phyloP scores from a whole-genome alignment of 257 asterid genomes.

The Petrea volubilis region DNA sequence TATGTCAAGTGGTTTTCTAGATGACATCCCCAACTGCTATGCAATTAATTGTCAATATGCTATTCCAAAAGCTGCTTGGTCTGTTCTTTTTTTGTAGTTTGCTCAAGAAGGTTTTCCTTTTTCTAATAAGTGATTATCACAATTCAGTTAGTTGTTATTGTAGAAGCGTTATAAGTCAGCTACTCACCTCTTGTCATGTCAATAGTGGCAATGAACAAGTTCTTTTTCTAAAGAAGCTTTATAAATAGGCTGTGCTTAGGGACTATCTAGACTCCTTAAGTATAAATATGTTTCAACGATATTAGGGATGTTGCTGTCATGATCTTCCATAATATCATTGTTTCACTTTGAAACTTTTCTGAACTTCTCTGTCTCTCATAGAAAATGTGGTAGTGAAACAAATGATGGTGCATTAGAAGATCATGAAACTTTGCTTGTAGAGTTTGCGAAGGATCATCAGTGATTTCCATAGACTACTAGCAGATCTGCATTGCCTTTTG shows the following conservation, averaged over 20 bases:
- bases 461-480: not conserved
- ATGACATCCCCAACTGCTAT: not conserved
- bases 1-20: not conserved
- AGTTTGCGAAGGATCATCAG: not conserved
- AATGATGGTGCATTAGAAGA: not conserved
- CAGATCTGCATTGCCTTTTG: not conserved
- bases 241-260: not conserved
- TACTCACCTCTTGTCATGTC: not conserved
- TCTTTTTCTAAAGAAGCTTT: not conserved
- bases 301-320: not conserved
- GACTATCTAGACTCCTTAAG: not conserved
- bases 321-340: not conserved
- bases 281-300: not conserved
- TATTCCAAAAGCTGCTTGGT: not conserved
- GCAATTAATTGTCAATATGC: not conserved
- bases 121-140: not conserved
- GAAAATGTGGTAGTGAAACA: not conserved
- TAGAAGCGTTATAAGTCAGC: not conserved
- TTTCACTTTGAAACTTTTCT: not conserved
- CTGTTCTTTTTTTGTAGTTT: not conserved
- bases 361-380: not conserved
- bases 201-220: not conserved
- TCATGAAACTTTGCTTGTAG: not conserved
- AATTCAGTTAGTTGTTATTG: not conserved
- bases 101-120: not conserved